These are phyloP conservation scores for Prunella vulgaris DNA, from an alignment of 257 asterid genomes.

Conservation along the genomic window DNA sequence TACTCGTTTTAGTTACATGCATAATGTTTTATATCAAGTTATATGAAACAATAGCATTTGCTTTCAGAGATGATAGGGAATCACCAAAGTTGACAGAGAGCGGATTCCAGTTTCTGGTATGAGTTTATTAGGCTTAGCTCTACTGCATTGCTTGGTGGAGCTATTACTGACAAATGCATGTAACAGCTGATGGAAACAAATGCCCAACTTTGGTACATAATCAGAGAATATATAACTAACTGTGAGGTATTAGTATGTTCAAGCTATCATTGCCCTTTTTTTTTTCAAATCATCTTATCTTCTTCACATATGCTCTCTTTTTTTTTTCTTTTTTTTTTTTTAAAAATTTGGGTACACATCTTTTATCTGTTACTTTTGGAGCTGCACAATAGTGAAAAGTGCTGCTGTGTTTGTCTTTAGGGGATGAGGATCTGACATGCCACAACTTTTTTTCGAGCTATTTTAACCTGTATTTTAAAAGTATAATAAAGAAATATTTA, in stretches of 20 bases:
- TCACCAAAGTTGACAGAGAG: conserved; percentile 84
- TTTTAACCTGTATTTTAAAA: too few relatives aligned
- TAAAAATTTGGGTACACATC: neutral
- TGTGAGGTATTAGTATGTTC: conserved; percentile 63
- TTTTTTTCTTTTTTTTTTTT: neutral
- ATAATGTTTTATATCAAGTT: conserved; percentile 19
- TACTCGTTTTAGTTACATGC: conserved; percentile 7
- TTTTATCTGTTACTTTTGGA: neutral
- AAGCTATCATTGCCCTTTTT: neutral
- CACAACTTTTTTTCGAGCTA: neutral
- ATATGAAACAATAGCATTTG: conserved; percentile 23
- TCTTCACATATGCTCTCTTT: neutral
- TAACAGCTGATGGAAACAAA: conserved; percentile 95
- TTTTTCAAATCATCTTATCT: neutral
- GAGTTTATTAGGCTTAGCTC: conserved; percentile 27
- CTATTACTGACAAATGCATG: conserved; percentile 32
- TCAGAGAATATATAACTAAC: conserved; percentile 90
- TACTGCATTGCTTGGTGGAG: conserved; percentile 26
- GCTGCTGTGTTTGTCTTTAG: neutral
- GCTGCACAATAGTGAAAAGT: neutral
- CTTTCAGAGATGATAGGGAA: conserved; percentile 87
- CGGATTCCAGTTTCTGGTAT: conserved; percentile 96
- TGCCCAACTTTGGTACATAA: conserved; percentile 98
- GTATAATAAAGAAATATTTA: too few relatives aligned
- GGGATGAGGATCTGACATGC: neutral